Base-by-base conservation (phyloP, 148 eudicot species). In the Diospyros kaki region DNA sequence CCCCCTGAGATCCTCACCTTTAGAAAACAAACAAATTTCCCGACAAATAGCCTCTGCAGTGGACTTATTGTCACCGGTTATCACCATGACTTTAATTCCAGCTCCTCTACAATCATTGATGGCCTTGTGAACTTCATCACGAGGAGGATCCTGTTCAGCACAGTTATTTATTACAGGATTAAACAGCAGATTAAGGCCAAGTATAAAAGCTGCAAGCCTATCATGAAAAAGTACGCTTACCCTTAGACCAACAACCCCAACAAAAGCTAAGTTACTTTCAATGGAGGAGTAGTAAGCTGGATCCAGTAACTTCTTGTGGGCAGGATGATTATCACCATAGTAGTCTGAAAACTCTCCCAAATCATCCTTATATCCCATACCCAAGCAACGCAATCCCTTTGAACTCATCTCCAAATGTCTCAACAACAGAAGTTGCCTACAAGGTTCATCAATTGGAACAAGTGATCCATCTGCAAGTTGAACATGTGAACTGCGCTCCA, bases 381-480 rank as follows among this genome's bases (percentile, higher is more conserved):
- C 97, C 64, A 93, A 83, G 81, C 98, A 93, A 75, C 98, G 80
- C 68, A 93, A 84, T 67, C 92, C 97, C 84, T 87, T 93, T 51
- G 94, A 89, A 81, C 93, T 87, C 98, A 91, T 89, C 75, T 89
- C 92, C 76, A 83, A 44, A 48, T 84, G 84, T 83, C 86, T 88
- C 66, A 56, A 75, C 51, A 82, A 81, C 84, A 90, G 75, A 28
- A 86, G 69, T 74, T 87, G 81, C 78, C 88, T 82, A 80, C 89
- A 91, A 58, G 89, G 76, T 59, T 89, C 91, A 71, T 91, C 94
- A 10, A 91, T 80, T 6, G 89, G 88, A 61, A 77, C 83, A 76
- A 76, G 73, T 1, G 92, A 93, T 71, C 98, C 98, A 88, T 93
- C 93, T 54, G 94, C 92, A 53, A 93, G 88, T 78, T 91, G 96